These are phyloP conservation scores for Penicillium sumatraense DNA, from an alignment of 2,329 filamentous ascomycete genomes.

Conservation along the genomic window DNA sequence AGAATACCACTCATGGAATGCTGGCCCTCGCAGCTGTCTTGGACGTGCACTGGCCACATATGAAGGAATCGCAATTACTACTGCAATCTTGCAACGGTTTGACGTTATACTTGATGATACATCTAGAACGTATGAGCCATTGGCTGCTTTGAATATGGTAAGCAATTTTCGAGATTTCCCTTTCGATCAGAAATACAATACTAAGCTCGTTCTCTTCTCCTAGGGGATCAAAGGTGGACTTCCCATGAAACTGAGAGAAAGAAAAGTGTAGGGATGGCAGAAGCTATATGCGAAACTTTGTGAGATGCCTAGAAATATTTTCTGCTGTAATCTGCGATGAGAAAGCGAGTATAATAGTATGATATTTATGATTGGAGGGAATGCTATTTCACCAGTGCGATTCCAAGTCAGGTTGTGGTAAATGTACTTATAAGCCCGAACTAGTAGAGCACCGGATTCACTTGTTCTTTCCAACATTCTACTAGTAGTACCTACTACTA, in stretches of 20 bases:
- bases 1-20: not conserved
- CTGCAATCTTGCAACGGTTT: not conserved
- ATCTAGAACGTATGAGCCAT: not conserved
- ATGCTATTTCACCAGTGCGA: too few species aligned
- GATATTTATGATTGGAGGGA: too few species aligned
- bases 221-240: not conserved
- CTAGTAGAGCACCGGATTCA: too few species aligned
- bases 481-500: too few species aligned
- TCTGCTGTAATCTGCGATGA: too few species aligned
- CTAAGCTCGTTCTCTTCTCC: not conserved
- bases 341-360: too few species aligned
- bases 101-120: not conserved
- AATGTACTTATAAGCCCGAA: too few species aligned
- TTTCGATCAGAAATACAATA: not conserved
- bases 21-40: not conserved
- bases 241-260: not conserved
- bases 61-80: not conserved
- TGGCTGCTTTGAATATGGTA: not conserved
- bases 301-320: too few species aligned
- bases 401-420: too few species aligned
- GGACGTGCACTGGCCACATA: not conserved
- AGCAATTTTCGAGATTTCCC: not conserved
- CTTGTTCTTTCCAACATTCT: too few species aligned
- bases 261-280: not conserved
- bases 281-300: too few species aligned